Evolutionary conservation across 306 rosid genomes (phyloP).

Genomic region (Herpetospermum pedunculosum): DNA sequence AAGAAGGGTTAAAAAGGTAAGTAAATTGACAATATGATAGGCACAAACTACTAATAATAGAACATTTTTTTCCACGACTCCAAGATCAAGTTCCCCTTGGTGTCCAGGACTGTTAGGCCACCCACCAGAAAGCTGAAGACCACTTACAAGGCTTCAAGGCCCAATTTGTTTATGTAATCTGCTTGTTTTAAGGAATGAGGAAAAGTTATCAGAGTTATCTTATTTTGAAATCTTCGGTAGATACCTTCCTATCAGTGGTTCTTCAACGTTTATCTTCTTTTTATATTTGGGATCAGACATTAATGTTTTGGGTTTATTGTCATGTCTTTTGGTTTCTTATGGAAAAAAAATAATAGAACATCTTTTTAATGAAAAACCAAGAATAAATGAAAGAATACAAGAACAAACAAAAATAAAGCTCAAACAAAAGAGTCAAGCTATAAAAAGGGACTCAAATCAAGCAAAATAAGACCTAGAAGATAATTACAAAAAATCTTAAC

Average conservation of each 20-base stretch:
- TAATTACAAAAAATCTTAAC: no score
- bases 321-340: background rate
- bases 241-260: slow-evolving; percentile 2
- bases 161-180: slow-evolving; percentile 75
- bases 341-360: no score
- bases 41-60: background rate
- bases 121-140: slow-evolving; percentile 84
- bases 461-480: background rate
- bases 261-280: background rate
- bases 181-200: slow-evolving; percentile 9
- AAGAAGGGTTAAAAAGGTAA: background rate
- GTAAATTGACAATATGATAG: background rate
- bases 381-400: background rate
- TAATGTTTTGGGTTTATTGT: background rate
- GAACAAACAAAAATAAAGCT: background rate
- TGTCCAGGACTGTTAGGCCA: slow-evolving; percentile 69
- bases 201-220: background rate
- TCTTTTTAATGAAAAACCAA: no score
- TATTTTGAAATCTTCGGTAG: slow-evolving; percentile 8
- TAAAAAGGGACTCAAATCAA: background rate
- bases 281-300: background rate
- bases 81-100: slow-evolving; percentile 86
- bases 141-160: slow-evolving; percentile 79
- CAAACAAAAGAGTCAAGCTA: background rate
- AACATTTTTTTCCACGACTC: slow-evolving; percentile 34